Evolutionary conservation across 768 basidiomycete species (phyloP).

Genomic region (Hypsizygus marmoreus): DNA sequence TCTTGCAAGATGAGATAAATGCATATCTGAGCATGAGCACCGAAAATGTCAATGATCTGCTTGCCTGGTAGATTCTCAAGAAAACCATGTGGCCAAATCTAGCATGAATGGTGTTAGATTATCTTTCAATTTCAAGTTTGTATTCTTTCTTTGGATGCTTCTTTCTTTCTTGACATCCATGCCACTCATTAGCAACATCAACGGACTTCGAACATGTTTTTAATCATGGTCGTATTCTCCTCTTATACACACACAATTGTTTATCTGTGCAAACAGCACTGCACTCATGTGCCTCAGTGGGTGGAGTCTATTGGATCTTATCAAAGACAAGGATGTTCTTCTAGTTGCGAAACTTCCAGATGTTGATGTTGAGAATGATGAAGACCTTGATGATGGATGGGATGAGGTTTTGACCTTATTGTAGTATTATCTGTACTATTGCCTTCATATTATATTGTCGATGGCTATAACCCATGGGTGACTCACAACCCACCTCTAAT

Average conservation of each 20-base stretch:
- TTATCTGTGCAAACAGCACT: slow-evolving; percentile 20
- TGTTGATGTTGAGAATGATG: slow-evolving; percentile 11
- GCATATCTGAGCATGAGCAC: slow-evolving; percentile 25
- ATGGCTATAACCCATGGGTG: not conserved
- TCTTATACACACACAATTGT: slow-evolving; percentile 24
- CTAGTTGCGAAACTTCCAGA: slow-evolving; percentile 15
- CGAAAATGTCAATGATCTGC: slow-evolving; percentile 18
- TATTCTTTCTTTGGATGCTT: slow-evolving; percentile 3
- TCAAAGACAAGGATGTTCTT: slow-evolving; percentile 22
- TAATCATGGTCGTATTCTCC: slow-evolving; percentile 26
- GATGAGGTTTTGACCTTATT: no score
- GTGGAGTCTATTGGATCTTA: slow-evolving; percentile 22
- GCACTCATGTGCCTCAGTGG: slow-evolving; percentile 27
- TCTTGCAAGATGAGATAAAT: slow-evolving; percentile 20
- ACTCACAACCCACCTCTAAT: not conserved
- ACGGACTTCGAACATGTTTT: slow-evolving; percentile 29
- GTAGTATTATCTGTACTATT: no score
- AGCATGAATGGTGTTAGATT: slow-evolving; percentile 32
- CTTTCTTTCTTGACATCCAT: slow-evolving; percentile 1
- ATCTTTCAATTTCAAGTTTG: slow-evolving; percentile 31
- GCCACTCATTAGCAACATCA: slow-evolving; percentile 23
- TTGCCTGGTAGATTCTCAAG: slow-evolving; percentile 28
- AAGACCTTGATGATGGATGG: slow-evolving; percentile 9
- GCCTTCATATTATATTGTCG: slow-evolving; percentile 1
- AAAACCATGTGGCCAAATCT: slow-evolving; percentile 22